Conservation (phyloP, 148 eudicot genomes). For the Hydrangea macrophylla region DNA sequence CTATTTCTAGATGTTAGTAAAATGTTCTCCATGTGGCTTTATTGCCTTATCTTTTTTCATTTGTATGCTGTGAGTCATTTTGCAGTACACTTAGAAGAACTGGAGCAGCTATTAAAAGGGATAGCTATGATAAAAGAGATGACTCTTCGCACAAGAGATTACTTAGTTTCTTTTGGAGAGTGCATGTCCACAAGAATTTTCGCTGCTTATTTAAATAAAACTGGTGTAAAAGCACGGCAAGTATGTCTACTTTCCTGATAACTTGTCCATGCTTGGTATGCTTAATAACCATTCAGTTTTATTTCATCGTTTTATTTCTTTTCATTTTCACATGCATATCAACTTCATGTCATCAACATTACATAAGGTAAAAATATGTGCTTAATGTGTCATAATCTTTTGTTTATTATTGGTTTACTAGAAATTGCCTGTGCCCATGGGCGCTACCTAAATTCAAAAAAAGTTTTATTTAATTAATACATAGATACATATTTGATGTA, state of each 20-base stretch:
- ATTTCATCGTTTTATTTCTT: neutral
- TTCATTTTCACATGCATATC: neutral
- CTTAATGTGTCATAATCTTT: neutral
- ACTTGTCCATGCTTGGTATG: neutral
- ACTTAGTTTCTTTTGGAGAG: conserved; percentile 65
- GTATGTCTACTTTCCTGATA: conserved; percentile 29
- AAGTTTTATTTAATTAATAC: too few species aligned
- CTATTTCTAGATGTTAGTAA: neutral
- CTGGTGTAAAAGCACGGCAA: conserved; percentile 53
- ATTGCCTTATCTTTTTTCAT: neutral
- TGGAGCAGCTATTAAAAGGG: conserved; percentile 59
- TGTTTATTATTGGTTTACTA: too few species aligned
- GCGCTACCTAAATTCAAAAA: too few species aligned
- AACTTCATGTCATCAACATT: neutral
- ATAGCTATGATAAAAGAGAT: conserved; percentile 62
- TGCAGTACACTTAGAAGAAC: conserved; percentile 45
- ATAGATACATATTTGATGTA: too few species aligned
- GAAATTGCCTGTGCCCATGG: too few species aligned
- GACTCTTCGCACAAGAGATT: conserved; percentile 50
- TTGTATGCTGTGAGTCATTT: neutral
- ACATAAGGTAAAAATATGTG: neutral
- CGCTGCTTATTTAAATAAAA: conserved; percentile 47
- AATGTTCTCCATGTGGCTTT: neutral
- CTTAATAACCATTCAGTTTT: too few species aligned
- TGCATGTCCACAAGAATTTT: conserved; percentile 60